A percentile compares a stretch with the other conserved stretches of the same genome.
Conservation (phyloP, 352 stramenopile genomes). For the Phytophthora palmivora region DNA sequence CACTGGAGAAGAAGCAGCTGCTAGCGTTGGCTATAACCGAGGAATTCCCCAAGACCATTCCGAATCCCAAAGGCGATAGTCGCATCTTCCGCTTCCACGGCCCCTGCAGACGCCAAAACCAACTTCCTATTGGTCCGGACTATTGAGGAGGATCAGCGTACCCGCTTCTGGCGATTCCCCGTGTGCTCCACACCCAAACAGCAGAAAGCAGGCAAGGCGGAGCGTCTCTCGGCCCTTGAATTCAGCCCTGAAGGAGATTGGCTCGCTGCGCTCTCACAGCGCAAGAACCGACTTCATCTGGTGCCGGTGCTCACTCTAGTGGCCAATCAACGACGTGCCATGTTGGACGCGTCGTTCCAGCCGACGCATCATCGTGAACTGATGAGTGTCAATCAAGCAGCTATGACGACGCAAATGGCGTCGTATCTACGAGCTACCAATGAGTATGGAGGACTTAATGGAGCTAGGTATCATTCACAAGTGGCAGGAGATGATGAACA, state of each 20-base stretch:
- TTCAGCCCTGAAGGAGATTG: conserved; percentile 90
- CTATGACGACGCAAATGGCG: conserved; percentile 86
- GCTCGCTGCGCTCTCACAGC: conserved; percentile 75
- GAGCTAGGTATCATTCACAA: conserved; percentile 82
- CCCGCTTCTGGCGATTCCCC: conserved; percentile 76
- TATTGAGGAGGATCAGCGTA: conserved; percentile 75
- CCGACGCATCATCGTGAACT: conserved; percentile 70
- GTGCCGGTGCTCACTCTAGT: conserved; percentile 75
- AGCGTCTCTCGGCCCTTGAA: conserved; percentile 71
- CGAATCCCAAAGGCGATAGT: background rate
- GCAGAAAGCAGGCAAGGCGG: conserved; percentile 48
- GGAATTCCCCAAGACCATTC: conserved; percentile 8
- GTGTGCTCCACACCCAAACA: conserved; percentile 75
- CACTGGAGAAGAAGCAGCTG: conserved; percentile 77
- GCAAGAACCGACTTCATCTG: conserved; percentile 83
- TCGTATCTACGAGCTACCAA: conserved; percentile 86
- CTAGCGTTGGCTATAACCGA: conserved; percentile 65
- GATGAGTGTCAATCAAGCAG: conserved; percentile 71
- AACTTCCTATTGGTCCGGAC: conserved; percentile 78
- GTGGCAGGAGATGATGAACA: conserved; percentile 83
- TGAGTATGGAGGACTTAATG: conserved; percentile 79
- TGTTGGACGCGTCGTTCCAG: conserved; percentile 65
- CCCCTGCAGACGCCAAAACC: conserved; percentile 34
- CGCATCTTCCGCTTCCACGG: background rate
- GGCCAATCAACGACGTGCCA: conserved; percentile 53